These are phyloP conservation scores for Fusarium coffeatum DNA, from an alignment of 2,329 filamentous ascomycete genomes.

Conservation along the genomic window DNA sequence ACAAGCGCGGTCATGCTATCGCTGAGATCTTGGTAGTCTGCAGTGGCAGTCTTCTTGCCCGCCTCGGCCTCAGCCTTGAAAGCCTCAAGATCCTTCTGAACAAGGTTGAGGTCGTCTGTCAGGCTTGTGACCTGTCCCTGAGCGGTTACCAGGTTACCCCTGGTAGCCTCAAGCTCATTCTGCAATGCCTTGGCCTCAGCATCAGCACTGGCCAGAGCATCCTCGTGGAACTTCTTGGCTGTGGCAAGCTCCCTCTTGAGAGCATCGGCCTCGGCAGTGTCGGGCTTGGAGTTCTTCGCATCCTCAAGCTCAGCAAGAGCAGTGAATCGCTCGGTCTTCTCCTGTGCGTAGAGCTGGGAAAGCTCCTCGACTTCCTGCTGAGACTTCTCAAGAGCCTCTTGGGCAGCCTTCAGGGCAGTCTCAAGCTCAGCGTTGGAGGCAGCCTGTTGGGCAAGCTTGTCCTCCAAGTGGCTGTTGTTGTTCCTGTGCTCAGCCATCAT, in stretches of 20 bases:
- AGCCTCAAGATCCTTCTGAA: constrained; percentile 65
- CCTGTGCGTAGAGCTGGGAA: constrained; percentile 65
- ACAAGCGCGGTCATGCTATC: constrained; percentile 70
- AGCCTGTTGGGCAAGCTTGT: constrained; percentile 52
- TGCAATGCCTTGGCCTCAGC: constrained; percentile 52
- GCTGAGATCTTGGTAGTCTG: constrained; percentile 72
- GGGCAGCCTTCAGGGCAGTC: constrained; percentile 52
- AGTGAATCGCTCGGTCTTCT: constrained; percentile 70
- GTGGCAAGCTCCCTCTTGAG: constrained; percentile 63
- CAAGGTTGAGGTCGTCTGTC: constrained; percentile 59
- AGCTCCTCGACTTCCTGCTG: constrained; percentile 63
- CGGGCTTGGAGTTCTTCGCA: constrained; percentile 65
- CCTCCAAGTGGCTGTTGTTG: constrained; percentile 51
- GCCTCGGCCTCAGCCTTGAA: constrained; percentile 63
- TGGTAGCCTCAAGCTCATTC: constrained; percentile 51
- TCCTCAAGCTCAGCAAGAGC: constrained; percentile 71
- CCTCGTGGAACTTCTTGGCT: constrained; percentile 60
- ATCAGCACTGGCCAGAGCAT: constrained; percentile 53
- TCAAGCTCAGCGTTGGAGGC: constrained; percentile 53
- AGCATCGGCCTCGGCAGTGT: constrained; percentile 65
- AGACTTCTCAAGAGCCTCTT: constrained; percentile 58
- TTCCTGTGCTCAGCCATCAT: constrained; percentile 55
- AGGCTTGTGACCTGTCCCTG: constrained; percentile 50
- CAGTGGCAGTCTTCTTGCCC: constrained; percentile 65
- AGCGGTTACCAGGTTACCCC: constrained; percentile 51